Conservation (phyloP, 495 filamentous ascomycete species). For the Evansstolkia leycettana region DNA sequence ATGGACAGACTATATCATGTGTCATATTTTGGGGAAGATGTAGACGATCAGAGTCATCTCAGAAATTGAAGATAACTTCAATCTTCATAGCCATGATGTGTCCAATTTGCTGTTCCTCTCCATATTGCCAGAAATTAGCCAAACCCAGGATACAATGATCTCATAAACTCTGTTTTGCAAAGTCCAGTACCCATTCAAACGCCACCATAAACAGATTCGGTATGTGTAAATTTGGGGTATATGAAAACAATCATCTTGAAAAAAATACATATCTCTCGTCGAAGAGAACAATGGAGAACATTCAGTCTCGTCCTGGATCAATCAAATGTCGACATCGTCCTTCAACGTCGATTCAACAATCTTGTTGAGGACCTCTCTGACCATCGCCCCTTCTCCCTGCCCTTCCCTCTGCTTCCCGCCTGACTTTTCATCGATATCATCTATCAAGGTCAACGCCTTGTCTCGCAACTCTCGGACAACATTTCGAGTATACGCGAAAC, state of each 20-base stretch:
- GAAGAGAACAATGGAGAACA: background rate
- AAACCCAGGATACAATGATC: too few relatives aligned
- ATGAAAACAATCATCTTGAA: too few relatives aligned
- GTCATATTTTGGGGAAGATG: too few relatives aligned
- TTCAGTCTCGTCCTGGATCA: background rate
- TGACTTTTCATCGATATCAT: conserved; percentile 47
- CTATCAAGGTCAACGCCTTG: conserved; percentile 54
- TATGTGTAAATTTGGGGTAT: background rate
- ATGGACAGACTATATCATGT: too few relatives aligned
- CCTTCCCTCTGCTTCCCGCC: conserved; percentile 19
- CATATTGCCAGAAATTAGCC: too few relatives aligned
- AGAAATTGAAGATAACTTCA: too few relatives aligned
- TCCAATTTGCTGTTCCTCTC: too few relatives aligned
- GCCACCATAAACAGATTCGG: background rate
- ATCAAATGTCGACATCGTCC: conserved; percentile 5
- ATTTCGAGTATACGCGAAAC: conserved; percentile 70
- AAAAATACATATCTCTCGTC: background rate
- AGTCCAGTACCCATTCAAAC: too few relatives aligned
- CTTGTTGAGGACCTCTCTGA: conserved; percentile 33
- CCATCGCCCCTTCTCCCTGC: conserved; percentile 22
- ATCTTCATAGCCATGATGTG: too few relatives aligned
- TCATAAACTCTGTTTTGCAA: too few relatives aligned
- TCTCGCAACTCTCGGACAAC: conserved; percentile 55
- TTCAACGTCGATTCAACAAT: conserved; percentile 30
- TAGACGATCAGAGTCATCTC: too few relatives aligned